Evolutionary conservation across 1,139 yeast species (phyloP).

Genomic region (Candida glucosophila): DNA sequence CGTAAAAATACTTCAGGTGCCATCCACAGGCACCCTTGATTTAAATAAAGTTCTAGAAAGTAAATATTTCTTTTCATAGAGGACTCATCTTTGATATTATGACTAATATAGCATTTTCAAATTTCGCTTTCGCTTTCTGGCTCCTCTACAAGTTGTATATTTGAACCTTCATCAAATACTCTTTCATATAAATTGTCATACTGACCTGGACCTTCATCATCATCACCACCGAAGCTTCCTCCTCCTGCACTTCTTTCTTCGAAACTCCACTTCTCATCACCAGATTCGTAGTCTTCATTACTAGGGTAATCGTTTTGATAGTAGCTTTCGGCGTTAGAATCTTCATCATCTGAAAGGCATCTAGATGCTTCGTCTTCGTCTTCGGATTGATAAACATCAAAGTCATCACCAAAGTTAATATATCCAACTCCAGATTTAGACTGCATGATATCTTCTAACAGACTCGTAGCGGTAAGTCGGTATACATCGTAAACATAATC

Average conservation of each 20-base stretch:
- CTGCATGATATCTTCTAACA: constrained; percentile 44
- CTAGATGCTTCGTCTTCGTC: constrained; percentile 40
- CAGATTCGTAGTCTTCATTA: constrained; percentile 61
- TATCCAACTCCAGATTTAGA: constrained; percentile 54
- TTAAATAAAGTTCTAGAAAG: constrained; percentile 24
- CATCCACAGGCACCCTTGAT: constrained; percentile 26
- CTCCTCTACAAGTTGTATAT: too few species aligned
- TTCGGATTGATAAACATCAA: constrained; percentile 40
- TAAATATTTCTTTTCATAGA: constrained; percentile 31
- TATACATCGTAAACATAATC: constrained; percentile 92
- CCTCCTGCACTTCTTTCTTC: constrained; percentile 9
- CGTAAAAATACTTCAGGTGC: constrained; percentile 20
- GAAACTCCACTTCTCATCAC: constrained; percentile 10
- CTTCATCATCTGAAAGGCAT: constrained; percentile 31
- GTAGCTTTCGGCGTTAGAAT: constrained; percentile 70
- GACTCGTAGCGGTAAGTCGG: constrained; percentile 23
- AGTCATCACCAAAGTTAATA: constrained; percentile 60
- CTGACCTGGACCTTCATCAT: too few species aligned
- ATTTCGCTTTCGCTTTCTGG: too few species aligned
- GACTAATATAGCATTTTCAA: too few species aligned
- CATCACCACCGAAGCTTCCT: constrained; percentile 10
- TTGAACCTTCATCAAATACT: too few species aligned
- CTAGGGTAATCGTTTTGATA: constrained; percentile 94
- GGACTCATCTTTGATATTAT: too few species aligned
- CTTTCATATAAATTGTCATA: background rate